These are phyloP conservation scores for Glaciozyma antarctica DNA, from an alignment of 768 basidiomycete species.

Conservation along the genomic window DNA sequence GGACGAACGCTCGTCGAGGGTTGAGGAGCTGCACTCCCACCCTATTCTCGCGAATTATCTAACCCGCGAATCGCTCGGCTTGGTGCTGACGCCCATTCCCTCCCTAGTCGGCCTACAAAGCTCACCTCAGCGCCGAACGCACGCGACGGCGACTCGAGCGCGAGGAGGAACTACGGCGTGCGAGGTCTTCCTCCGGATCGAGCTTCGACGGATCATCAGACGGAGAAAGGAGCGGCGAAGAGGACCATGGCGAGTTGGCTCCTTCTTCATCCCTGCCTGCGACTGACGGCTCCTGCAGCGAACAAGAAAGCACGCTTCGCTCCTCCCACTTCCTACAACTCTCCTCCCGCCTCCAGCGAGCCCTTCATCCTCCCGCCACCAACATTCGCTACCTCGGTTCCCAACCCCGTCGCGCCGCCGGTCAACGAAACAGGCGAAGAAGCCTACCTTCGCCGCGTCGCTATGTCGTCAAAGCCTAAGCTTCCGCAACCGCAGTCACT, in stretches of 20 bases:
- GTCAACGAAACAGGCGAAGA: conserved; percentile 25
- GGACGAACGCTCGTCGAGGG: too few species aligned
- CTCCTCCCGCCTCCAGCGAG: neutral
- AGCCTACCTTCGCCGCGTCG: conserved; percentile 25
- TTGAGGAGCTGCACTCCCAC: neutral
- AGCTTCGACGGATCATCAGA: conserved; percentile 29
- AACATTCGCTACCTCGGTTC: neutral
- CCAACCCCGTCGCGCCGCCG: conserved; percentile 4
- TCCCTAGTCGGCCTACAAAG: conserved; percentile 26
- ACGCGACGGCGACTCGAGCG: conserved; percentile 18
- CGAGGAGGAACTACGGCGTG: conserved; percentile 24
- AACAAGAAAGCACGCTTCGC: conserved; percentile 28
- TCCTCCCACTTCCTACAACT: conserved; percentile 23
- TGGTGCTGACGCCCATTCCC: neutral
- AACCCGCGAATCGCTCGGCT: neutral
- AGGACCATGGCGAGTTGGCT: conserved; percentile 4
- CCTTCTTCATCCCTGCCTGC: too few species aligned
- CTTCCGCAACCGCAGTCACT: neutral
- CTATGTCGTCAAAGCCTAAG: neutral
- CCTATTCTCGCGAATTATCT: neutral
- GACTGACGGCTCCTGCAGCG: neutral
- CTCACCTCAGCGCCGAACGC: conserved; percentile 12
- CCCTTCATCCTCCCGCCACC: neutral
- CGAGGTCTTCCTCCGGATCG: conserved; percentile 4
- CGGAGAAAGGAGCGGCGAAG: neutral